These are phyloP conservation scores for Ophiostoma perfectum DNA, from an alignment of 2,329 filamentous ascomycete genomes.

Conservation along the genomic window DNA sequence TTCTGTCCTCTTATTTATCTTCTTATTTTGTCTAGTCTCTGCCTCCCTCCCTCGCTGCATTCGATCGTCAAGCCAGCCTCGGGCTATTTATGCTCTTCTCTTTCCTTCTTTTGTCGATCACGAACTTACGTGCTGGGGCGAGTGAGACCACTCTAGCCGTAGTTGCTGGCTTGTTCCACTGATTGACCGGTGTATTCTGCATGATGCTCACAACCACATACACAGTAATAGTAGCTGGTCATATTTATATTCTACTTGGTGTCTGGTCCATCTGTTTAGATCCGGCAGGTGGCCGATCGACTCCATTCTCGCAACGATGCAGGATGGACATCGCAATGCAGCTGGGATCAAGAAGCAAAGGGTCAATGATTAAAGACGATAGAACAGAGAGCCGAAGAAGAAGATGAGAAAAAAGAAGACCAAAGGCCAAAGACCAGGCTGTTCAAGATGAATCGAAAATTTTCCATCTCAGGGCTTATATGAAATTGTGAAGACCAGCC, in stretches of 20 bases:
- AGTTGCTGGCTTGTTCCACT: too few relatives aligned
- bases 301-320: background rate
- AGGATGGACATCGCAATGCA: background rate
- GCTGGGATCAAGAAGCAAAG: too few relatives aligned
- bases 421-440: background rate
- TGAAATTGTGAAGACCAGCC: background rate
- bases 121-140: background rate
- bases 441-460: background rate
- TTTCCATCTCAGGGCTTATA: background rate
- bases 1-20: too few relatives aligned
- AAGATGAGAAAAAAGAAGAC: background rate
- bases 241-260: background rate
- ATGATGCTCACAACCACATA: too few relatives aligned
- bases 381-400: background rate
- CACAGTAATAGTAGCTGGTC: too few relatives aligned
- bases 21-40: background rate
- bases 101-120: background rate
- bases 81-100: background rate
- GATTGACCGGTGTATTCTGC: too few relatives aligned
- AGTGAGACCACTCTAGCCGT: background rate
- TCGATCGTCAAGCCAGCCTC: background rate
- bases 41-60: conserved; percentile 1
- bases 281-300: background rate
- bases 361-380: too few relatives aligned
- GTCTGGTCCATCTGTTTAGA: background rate